Evolutionary conservation across 1,284 basidiomycete genomes (phyloP).

Genomic region (Boletus calvinii): DNA sequence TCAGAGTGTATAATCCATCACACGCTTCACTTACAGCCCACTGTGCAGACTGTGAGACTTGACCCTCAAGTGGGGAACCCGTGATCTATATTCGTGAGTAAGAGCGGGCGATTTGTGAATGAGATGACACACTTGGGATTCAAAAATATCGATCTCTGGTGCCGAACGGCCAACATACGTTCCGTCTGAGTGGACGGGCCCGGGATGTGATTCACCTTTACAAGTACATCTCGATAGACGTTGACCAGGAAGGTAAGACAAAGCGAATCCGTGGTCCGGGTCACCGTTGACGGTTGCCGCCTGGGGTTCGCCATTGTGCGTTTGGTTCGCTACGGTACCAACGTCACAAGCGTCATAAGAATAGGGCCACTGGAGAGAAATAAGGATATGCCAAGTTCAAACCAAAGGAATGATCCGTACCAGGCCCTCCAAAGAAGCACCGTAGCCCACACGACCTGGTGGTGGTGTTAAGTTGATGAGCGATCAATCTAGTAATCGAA

Average conservation of each 20-base stretch:
- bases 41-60: constrained; percentile 49
- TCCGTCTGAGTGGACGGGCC: constrained; percentile 48
- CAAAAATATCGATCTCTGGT: constrained; percentile 73
- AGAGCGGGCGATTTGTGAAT: background rate
- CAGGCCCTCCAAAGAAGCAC: constrained; percentile 62
- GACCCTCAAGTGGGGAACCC: constrained; percentile 35
- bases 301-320: constrained; percentile 37
- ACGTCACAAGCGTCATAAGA: constrained; percentile 56
- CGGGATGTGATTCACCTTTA: constrained; percentile 59
- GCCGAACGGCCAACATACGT: constrained; percentile 63
- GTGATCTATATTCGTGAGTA: constrained; percentile 31
- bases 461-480: background rate
- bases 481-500: background rate
- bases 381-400: background rate
- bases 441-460: constrained; percentile 56
- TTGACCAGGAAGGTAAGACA: constrained; percentile 63
- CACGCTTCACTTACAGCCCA: constrained; percentile 42
- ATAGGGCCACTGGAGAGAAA: constrained; percentile 41
- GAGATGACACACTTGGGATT: constrained; percentile 42
- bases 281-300: constrained; percentile 44
- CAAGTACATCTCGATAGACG: constrained; percentile 67
- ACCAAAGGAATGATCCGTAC: constrained; percentile 24
- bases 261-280: constrained; percentile 30
- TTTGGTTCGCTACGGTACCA: constrained; percentile 58
- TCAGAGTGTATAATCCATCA: constrained; percentile 7